Percentiles rank a stretch among this genome's conserved stretches.
phyloP scores from a whole-genome alignment of 2,329 filamentous ascomycete genomes.

The Aspergillus sp. region DNA sequence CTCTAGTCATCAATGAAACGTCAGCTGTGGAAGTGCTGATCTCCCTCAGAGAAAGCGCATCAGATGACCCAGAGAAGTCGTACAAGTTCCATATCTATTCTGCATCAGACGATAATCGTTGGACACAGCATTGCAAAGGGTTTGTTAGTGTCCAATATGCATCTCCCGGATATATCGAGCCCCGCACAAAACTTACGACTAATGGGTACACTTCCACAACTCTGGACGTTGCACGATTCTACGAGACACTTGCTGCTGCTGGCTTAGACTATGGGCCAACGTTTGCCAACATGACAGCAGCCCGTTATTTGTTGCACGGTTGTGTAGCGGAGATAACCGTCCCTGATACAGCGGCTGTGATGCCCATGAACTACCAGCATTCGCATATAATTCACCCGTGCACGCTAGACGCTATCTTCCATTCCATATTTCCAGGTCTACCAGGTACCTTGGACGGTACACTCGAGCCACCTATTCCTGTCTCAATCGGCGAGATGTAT shows the following conservation, averaged over 20 bases:
- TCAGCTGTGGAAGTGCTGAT: constrained; percentile 12
- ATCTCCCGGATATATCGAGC: too few relatives aligned
- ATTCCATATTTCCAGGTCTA: constrained; percentile 18
- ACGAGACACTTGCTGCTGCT: constrained; percentile 14
- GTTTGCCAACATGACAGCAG: constrained; percentile 19
- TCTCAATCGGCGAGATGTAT: constrained; percentile 15
- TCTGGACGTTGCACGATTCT: constrained; percentile 19
- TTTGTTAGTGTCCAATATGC: constrained; percentile 1
- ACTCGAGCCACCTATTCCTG: constrained; percentile 14
- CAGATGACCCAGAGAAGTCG: constrained; percentile 1
- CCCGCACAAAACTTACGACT: too few relatives aligned
- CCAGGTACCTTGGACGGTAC: constrained; percentile 4
- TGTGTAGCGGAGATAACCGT: constrained; percentile 17
- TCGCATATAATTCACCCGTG: constrained; percentile 25
- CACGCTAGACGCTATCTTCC: constrained; percentile 26
- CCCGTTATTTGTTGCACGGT: constrained; percentile 4
- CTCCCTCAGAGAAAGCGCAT: constrained; percentile 2
- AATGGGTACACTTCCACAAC: background rate
- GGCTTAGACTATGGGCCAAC: constrained; percentile 24
- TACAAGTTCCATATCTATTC: constrained; percentile 18
- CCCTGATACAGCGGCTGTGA: constrained; percentile 19
- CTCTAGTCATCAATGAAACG: constrained; percentile 15
- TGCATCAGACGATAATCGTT: constrained; percentile 12
- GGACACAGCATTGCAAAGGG: constrained; percentile 21
- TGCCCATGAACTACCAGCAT: constrained; percentile 23